Evolutionary conservation across 2,329 filamentous ascomycete genomes (phyloP).

Genomic region (Botryotinia calthae): DNA sequence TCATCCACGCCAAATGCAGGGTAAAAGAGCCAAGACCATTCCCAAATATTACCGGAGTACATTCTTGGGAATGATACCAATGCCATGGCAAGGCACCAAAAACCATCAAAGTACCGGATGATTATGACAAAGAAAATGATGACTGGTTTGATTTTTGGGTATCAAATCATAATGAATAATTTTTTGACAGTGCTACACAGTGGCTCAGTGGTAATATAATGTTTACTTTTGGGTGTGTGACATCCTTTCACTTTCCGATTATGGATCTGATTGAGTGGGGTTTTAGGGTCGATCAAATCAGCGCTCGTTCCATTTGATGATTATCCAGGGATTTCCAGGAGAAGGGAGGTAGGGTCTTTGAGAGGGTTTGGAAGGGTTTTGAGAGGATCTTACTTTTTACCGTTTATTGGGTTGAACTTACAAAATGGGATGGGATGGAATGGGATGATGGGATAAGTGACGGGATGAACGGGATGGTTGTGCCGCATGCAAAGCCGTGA

Average conservation of each 20-base stretch:
- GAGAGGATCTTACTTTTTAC: slow-evolving; percentile 1
- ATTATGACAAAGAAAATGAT: slow-evolving; percentile 3
- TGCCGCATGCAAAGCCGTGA: neutral
- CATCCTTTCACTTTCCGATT: neutral
- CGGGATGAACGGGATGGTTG: neutral
- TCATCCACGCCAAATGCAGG: neutral
- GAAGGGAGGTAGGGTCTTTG: neutral
- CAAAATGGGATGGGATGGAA: neutral
- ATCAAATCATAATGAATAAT: slow-evolving; percentile 2
- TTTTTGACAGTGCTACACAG: neutral
- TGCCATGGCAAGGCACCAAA: slow-evolving; percentile 4
- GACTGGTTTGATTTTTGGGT: neutral
- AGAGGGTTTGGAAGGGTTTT: neutral
- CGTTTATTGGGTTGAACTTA: neutral
- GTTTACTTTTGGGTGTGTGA: neutral
- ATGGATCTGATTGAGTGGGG: neutral
- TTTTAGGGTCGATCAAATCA: slow-evolving; percentile 6
- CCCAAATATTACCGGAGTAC: neutral
- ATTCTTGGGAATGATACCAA: slow-evolving; percentile 7
- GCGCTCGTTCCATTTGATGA: neutral
- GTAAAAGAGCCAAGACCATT: neutral
- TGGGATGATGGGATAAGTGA: too few species aligned
- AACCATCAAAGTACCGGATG: neutral
- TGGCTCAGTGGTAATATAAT: neutral
- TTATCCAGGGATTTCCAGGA: neutral